Evolutionary conservation across 148 eudicot species (phyloP).

Genomic region (Camellia sinensis): DNA sequence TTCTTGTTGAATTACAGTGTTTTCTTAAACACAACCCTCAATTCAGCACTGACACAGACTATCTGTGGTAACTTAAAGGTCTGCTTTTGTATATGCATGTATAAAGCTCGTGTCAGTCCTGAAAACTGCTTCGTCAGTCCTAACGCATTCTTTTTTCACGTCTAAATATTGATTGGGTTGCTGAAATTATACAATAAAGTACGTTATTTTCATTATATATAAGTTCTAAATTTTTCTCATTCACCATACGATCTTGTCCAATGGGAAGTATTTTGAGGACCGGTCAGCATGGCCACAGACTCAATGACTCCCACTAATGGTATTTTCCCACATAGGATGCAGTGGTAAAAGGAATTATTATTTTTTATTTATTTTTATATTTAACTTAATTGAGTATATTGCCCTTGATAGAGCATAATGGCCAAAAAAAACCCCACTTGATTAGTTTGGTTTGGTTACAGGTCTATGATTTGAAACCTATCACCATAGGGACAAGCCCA

Average conservation of each 20-base stretch:
- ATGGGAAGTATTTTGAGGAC: too few relatives aligned
- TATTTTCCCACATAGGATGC: too few relatives aligned
- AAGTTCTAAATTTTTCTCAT: neutral
- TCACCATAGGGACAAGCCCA: neutral
- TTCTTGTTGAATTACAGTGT: conserved; percentile 73
- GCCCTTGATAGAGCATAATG: too few relatives aligned
- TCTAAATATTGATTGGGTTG: neutral
- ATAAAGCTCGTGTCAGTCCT: neutral
- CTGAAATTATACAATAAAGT: neutral
- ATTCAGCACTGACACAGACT: conserved; percentile 84
- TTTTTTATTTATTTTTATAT: too few relatives aligned
- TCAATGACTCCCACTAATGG: too few relatives aligned
- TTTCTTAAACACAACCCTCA: conserved; percentile 77
- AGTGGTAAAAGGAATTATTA: too few relatives aligned
- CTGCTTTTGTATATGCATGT: neutral
- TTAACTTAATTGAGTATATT: too few relatives aligned
- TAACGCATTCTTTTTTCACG: neutral
- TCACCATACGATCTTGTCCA: too few relatives aligned
- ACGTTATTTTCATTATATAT: neutral
- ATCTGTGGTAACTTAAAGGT: conserved; percentile 93
- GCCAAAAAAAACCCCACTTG: too few relatives aligned
- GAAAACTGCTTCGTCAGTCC: too few relatives aligned
- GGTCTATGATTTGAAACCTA: neutral
- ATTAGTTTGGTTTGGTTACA: neutral
- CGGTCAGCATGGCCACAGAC: too few relatives aligned